phyloP scores from a whole-genome alignment of 495 filamentous ascomycete species.

The Parathielavia hyrcaniae region DNA sequence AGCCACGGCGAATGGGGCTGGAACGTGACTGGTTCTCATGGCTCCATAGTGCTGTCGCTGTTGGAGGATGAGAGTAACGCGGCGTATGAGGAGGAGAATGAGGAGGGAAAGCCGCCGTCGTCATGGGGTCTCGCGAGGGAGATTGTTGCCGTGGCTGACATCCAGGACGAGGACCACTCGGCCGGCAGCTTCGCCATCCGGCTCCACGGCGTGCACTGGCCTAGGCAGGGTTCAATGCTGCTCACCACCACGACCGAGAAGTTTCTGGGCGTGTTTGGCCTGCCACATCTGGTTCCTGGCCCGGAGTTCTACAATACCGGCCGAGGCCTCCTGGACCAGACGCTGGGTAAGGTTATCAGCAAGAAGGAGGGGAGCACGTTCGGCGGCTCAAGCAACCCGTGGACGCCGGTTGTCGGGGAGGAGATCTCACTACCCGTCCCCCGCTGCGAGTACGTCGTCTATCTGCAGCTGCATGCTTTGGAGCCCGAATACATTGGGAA shows the following conservation, averaged over 20 bases:
- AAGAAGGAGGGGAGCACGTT: constrained; percentile 49
- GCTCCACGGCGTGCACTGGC: constrained; percentile 78
- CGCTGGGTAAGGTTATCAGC: constrained; percentile 59
- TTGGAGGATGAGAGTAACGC: constrained; percentile 46
- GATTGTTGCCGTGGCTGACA: constrained; percentile 57
- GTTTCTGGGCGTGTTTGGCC: constrained; percentile 77
- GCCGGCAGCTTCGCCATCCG: constrained; percentile 68
- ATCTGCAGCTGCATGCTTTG: constrained; percentile 70
- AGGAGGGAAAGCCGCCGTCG: constrained; percentile 12
- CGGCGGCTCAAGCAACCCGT: constrained; percentile 47
- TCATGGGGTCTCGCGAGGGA: constrained; percentile 44
- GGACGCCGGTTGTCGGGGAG: constrained; percentile 55
- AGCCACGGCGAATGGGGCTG: constrained; percentile 51
- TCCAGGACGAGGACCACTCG: constrained; percentile 61
- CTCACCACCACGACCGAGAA: constrained; percentile 87
- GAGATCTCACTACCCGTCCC: constrained; percentile 56
- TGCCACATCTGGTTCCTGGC: constrained; percentile 75
- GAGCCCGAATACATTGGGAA: constrained; percentile 36
- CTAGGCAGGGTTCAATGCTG: constrained; percentile 64
- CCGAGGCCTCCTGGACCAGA: constrained; percentile 61
- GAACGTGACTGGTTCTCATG: constrained; percentile 60
- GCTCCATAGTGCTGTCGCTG: constrained; percentile 47
- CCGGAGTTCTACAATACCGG: constrained; percentile 59
- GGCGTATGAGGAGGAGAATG: constrained; percentile 33
- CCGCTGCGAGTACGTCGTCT: constrained; percentile 83